Evolutionary conservation across 148 eudicot species (phyloP).

Genomic region (Rhododendron henanense): DNA sequence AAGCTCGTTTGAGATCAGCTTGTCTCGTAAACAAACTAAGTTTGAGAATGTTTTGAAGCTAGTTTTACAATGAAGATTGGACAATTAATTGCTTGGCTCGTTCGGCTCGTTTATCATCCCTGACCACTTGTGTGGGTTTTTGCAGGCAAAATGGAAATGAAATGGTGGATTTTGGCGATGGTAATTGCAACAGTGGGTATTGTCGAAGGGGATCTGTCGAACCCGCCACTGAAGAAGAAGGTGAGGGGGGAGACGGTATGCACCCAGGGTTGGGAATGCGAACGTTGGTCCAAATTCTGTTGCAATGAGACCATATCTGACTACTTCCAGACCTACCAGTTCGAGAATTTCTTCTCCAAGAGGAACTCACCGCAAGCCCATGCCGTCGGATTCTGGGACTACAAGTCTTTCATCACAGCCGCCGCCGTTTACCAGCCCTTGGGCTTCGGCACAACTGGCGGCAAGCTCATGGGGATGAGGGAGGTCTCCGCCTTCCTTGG

Average conservation of each 20-base stretch:
- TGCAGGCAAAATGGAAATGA: slow-evolving; percentile 12
- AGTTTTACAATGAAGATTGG: neutral
- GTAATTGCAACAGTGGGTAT: slow-evolving; percentile 6
- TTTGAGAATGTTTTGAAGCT: neutral
- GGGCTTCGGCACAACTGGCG: slow-evolving; percentile 88
- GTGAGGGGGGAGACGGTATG: slow-evolving; percentile 64
- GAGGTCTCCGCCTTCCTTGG: slow-evolving; percentile 83
- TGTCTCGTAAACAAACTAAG: neutral
- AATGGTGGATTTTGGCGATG: neutral
- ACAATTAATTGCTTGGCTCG: neutral
- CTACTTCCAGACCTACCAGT: slow-evolving; percentile 66
- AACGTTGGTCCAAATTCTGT: slow-evolving; percentile 48
- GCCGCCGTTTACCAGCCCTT: slow-evolving; percentile 49
- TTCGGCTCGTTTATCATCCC: neutral
- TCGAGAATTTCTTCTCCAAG: slow-evolving; percentile 78
- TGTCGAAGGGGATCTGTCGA: slow-evolving; percentile 25
- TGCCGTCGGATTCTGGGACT: slow-evolving; percentile 93
- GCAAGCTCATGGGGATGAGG: slow-evolving; percentile 49
- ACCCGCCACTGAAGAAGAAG: slow-evolving; percentile 35
- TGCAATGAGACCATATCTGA: slow-evolving; percentile 83
- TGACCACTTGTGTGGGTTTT: neutral
- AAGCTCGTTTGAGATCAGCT: neutral
- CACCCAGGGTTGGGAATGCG: slow-evolving; percentile 76
- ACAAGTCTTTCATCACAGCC: slow-evolving; percentile 62
- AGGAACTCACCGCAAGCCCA: slow-evolving; percentile 74